A percentile compares a stretch with the other conserved stretches of the same genome.
phyloP scores from a whole-genome alignment of 2,329 filamentous ascomycete species.

The Xylaria sp. region DNA sequence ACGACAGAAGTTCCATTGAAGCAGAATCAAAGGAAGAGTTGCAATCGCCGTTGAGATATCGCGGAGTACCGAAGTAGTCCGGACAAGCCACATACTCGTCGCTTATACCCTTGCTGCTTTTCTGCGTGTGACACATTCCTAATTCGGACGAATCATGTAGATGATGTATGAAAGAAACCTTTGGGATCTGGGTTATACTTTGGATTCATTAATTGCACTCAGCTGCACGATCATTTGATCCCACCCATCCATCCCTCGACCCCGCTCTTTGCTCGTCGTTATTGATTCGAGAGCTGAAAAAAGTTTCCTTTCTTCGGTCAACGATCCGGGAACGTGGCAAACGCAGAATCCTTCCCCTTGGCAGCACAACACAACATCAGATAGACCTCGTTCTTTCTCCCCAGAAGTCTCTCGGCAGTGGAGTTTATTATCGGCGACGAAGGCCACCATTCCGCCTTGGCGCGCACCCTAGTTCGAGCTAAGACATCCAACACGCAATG shows the following conservation, averaged over 20 bases:
- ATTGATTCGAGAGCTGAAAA: conserved; percentile 8
- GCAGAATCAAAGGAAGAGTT: neutral
- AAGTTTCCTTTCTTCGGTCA: neutral
- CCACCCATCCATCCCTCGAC: neutral
- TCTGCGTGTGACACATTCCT: conserved; percentile 21
- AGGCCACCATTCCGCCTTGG: conserved; percentile 45
- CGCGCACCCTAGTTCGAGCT: conserved; percentile 29
- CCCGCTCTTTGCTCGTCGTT: neutral
- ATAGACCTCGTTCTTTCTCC: neutral
- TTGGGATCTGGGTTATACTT: neutral
- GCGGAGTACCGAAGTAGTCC: conserved; percentile 15
- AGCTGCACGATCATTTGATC: conserved; percentile 13
- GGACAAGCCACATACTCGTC: conserved; percentile 6
- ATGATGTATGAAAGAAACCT: neutral
- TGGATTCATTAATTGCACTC: conserved; percentile 2
- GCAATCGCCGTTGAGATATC: neutral
- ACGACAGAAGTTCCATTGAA: conserved; percentile 1
- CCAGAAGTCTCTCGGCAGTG: conserved; percentile 19
- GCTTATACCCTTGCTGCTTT: conserved; percentile 21
- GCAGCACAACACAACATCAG: conserved; percentile 5
- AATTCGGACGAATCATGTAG: conserved; percentile 15
- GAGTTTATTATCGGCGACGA: conserved; percentile 37
- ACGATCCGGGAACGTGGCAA: conserved; percentile 6
- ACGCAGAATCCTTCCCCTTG: conserved; percentile 28
- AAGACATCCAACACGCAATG: neutral